Conservation (phyloP, 2,329 filamentous ascomycete species). For the Fusarium mundagurra region DNA sequence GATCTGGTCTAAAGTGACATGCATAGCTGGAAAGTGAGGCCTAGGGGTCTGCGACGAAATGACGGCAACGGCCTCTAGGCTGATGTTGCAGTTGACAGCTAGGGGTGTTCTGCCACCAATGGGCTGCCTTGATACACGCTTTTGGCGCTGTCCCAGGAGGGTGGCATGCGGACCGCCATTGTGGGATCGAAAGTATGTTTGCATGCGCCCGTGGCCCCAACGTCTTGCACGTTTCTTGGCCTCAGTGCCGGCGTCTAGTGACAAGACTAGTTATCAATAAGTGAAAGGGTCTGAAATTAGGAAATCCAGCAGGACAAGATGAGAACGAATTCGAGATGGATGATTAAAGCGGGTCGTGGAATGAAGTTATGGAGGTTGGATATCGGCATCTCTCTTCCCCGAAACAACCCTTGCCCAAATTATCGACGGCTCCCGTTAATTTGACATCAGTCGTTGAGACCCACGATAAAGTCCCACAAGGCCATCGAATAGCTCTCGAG, state of each 20-base stretch:
- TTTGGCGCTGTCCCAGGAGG: neutral
- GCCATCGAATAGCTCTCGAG: slow-evolving; percentile 2
- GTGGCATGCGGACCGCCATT: slow-evolving; percentile 11
- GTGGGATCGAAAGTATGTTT: slow-evolving; percentile 26
- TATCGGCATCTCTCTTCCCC: slow-evolving; percentile 21
- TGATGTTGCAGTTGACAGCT: neutral
- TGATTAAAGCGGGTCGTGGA: neutral
- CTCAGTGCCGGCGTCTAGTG: slow-evolving; percentile 2
- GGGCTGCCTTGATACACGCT: neutral
- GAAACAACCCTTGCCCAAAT: neutral
- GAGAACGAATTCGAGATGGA: neutral
- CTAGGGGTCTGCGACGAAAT: slow-evolving; percentile 5
- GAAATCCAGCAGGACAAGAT: neutral
- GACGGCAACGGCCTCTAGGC: slow-evolving; percentile 17
- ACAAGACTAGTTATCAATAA: neutral
- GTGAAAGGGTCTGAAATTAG: slow-evolving; percentile 2
- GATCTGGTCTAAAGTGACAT: slow-evolving; percentile 26
- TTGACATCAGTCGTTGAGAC: slow-evolving; percentile 14
- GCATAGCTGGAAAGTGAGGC: slow-evolving; percentile 18
- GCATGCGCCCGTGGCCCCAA: slow-evolving; percentile 22
- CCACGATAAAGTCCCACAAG: slow-evolving; percentile 22
- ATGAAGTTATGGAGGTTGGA: slow-evolving; percentile 3
- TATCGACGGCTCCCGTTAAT: neutral
- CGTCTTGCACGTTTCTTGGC: slow-evolving; percentile 6
- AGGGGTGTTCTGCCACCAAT: slow-evolving; percentile 8